Conservation (phyloP, 1,139 yeast species). For the Eremothecium gossypii region DNA sequence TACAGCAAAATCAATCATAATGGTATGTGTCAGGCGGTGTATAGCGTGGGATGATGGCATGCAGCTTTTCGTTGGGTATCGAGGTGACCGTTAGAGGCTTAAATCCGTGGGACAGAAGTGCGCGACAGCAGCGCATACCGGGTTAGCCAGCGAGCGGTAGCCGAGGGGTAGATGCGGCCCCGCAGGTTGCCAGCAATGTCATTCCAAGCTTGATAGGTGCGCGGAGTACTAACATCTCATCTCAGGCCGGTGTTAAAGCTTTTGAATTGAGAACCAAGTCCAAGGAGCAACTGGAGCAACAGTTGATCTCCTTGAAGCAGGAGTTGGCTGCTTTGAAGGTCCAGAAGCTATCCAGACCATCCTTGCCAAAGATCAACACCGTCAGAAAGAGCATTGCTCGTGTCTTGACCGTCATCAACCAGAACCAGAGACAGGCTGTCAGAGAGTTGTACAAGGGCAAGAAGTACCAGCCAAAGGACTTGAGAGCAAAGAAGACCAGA, state of each 20-base stretch:
- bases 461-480: constrained; percentile 96
- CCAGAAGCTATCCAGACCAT: constrained; percentile 87
- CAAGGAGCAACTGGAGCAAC: constrained; percentile 91
- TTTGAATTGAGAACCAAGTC: constrained; percentile 96
- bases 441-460: constrained; percentile 93
- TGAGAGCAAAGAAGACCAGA: constrained; percentile 99
- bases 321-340: constrained; percentile 95
- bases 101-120: no score
- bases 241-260: constrained; percentile 83
- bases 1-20: constrained; percentile 4
- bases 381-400: constrained; percentile 99
- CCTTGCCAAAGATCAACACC: constrained; percentile 88
- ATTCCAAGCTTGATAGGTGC: no score
- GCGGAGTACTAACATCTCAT: constrained; percentile 1
- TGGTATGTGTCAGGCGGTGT: constrained; percentile 1
- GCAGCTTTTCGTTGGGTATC: no score
- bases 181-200: no score
- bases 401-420: constrained; percentile 94
- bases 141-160: no score
- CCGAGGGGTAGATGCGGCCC: no score
- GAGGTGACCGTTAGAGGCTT: no score
- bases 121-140: no score
- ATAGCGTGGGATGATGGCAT: no score
- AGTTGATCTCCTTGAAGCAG: constrained; percentile 93
- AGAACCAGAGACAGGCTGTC: constrained; percentile 92